Percentiles rank a stretch among this genome's conserved stretches.
Evolutionary conservation across 2,329 filamentous ascomycete species (phyloP).

Genomic region (Raffaelea ambrosiae): DNA sequence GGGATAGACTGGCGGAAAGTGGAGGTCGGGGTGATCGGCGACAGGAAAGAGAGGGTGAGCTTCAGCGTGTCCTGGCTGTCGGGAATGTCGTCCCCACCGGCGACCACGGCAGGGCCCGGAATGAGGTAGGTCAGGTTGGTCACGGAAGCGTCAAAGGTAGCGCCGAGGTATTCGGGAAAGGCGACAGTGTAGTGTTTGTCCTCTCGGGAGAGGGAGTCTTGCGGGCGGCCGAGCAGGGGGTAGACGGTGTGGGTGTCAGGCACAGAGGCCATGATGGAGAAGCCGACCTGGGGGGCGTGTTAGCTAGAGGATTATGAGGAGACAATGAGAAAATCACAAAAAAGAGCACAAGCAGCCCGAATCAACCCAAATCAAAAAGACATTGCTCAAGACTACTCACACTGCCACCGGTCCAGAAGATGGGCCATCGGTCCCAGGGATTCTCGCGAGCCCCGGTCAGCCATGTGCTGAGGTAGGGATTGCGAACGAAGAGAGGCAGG

Average conservation of each 20-base stretch:
- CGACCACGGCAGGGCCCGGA: slow-evolving; percentile 12
- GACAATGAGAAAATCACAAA: background rate
- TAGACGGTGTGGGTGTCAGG: slow-evolving; percentile 34
- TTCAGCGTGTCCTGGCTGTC: slow-evolving; percentile 20
- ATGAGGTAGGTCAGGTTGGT: slow-evolving; percentile 34
- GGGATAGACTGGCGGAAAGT: slow-evolving; percentile 73
- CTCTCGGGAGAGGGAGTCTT: slow-evolving; percentile 33
- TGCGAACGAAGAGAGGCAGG: slow-evolving; percentile 48
- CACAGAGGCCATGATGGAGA: slow-evolving; percentile 40
- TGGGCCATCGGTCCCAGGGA: slow-evolving; percentile 80
- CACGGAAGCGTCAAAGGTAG: slow-evolving; percentile 15
- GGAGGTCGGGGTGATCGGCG: slow-evolving; percentile 72
- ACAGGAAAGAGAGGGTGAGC: slow-evolving; percentile 51
- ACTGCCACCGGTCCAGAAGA: slow-evolving; percentile 33
- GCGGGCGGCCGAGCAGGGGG: slow-evolving; percentile 41
- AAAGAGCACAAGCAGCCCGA: no score
- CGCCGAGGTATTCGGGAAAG: slow-evolving; percentile 24
- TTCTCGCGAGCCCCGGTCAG: slow-evolving; percentile 58
- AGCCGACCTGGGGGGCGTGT: slow-evolving; percentile 29
- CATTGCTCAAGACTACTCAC: slow-evolving; percentile 13
- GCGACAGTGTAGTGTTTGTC: slow-evolving; percentile 27
- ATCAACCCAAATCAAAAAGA: no score
- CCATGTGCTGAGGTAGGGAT: slow-evolving; percentile 54
- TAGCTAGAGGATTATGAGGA: background rate
- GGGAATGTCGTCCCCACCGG: slow-evolving; percentile 8